These are phyloP conservation scores for Przewalskia tangutica DNA, from an alignment of 257 asterid species.

Conservation along the genomic window DNA sequence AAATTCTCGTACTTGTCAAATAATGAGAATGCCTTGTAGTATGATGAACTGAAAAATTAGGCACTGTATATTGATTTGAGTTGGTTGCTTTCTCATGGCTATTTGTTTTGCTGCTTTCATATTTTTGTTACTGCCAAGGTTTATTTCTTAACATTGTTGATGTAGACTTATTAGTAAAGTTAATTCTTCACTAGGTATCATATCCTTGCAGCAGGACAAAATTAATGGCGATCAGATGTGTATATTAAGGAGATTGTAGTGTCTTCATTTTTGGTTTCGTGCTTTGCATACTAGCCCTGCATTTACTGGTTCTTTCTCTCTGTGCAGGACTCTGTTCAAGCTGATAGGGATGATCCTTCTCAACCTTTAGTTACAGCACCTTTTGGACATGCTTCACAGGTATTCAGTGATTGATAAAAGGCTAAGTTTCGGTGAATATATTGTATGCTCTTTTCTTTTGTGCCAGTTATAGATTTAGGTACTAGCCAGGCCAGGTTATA, in stretches of 20 bases:
- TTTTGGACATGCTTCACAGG: slow-evolving; percentile 99
- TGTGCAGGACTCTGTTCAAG: slow-evolving; percentile 44
- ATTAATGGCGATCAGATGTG: neutral
- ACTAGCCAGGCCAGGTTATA: neutral
- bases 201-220: neutral
- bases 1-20: neutral
- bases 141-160: neutral
- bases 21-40: neutral
- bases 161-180: neutral
- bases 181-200: neutral
- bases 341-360: slow-evolving; percentile 92
- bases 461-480: neutral
- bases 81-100: neutral
- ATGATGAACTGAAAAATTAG: neutral
- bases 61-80: neutral
- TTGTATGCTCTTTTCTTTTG: neutral
- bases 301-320: slow-evolving; percentile 15
- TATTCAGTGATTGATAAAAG: slow-evolving; percentile 17
- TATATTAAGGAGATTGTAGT: neutral
- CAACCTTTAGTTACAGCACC: slow-evolving; percentile 97
- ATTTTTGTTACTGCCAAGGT: neutral
- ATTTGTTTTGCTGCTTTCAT: neutral
- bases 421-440: neutral
- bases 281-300: neutral
- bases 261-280: neutral